Conservation (phyloP, 805 yeast genomes). For the Cyberlindnera americana region DNA sequence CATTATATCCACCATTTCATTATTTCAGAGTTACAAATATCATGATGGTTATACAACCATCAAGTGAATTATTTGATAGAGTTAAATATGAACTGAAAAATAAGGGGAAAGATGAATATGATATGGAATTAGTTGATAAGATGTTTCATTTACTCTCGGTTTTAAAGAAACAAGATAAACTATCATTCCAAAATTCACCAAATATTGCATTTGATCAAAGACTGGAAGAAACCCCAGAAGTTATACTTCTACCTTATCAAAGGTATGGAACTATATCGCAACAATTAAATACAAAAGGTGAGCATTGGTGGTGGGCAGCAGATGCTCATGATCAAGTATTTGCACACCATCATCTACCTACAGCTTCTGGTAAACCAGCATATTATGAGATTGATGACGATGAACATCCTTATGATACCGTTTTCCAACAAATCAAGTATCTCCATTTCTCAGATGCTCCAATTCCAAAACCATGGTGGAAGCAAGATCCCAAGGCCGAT, state of each 20-base stretch:
- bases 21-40: conserved; percentile 37
- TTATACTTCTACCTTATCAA: conserved; percentile 47
- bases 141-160: conserved; percentile 27
- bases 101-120: conserved; percentile 39
- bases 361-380: conserved; percentile 16
- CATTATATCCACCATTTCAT: conserved; percentile 30
- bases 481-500: conserved; percentile 6
- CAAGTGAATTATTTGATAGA: conserved; percentile 22
- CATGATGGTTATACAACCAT: conserved; percentile 60
- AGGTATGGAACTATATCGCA: conserved; percentile 50
- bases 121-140: conserved; percentile 49
- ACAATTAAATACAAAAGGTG: conserved; percentile 36
- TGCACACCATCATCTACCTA: conserved; percentile 22
- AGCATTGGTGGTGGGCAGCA: conserved; percentile 39
- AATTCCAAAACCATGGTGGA: conserved; percentile 61
- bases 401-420: conserved; percentile 15
- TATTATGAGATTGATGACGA: conserved; percentile 18
- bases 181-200: conserved; percentile 3
- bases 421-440: conserved; percentile 36
- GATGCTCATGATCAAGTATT: conserved; percentile 42
- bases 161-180: conserved; percentile 11
- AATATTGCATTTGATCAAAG: conserved; percentile 10
- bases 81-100: conserved; percentile 24
- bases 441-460: conserved; percentile 68
- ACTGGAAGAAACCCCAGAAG: conserved; percentile 19